Base-by-base conservation (phyloP, 2,329 filamentous ascomycete species). In the Neofusicoccum laricinum region DNA sequence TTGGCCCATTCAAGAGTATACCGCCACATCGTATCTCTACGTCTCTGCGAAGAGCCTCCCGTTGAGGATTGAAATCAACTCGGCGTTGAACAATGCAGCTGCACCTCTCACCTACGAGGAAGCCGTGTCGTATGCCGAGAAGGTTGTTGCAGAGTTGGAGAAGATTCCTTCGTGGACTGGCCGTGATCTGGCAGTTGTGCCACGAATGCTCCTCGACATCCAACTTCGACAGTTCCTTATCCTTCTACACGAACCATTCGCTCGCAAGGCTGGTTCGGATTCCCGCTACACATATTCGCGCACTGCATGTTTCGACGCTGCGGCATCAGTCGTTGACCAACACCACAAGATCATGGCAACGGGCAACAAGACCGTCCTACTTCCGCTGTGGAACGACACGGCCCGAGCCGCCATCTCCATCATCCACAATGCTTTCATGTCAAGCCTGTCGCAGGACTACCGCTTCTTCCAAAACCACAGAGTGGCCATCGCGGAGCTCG, bases 141-240 rank as follows among this genome's bases (percentile, higher is more conserved):
- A 76, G 30, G 67, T 78, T 7, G 53, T 64, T 3, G 25, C 46
- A 38, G 63, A 64, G 45, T 19, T 64, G 53, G 63, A 57, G n/a
- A 64, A 53, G 45, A 61, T 64, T 7, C 63, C 63, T 12, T 36
- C 53, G 1, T 64, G 63, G 63, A 51, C 53, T 51, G 63, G 63
- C 4, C 43, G 55, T 21, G 46, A 64, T 2, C 53, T 19, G 6
- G 48, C 58, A 4, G 64, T 75, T 7, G 67, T 77, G 1, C 50
- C 65, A 15, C 59, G 58, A 11, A 61, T 61, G 14, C 49, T 67
- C 30, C 66, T 68, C 38, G 68, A 70, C 8, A 61, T 77, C 15
- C 75, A 77, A 45, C 68, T 77, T 0, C 70, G 68, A 6, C 75
- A 77, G 36, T 76, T 72, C 40, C 67, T 76, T 4, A 65, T 77